Evolutionary conservation across 106 monocot species (phyloP).

Genomic region (Narthecium ossifragum): DNA sequence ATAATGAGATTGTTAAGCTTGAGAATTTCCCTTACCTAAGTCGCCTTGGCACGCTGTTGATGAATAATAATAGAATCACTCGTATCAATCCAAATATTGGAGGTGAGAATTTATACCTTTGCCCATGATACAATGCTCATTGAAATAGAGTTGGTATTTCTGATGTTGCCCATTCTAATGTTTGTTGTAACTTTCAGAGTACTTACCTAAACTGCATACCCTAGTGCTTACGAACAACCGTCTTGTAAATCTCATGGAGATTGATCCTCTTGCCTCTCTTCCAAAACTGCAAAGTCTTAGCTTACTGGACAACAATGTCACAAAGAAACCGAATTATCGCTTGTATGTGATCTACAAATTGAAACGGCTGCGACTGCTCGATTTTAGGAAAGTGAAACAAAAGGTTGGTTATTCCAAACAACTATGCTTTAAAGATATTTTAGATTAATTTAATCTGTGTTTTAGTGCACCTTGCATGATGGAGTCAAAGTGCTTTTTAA

Average conservation of each 20-base stretch:
- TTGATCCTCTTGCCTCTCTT: conserved; percentile 92
- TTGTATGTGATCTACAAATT: conserved; percentile 90
- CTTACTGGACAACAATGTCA: conserved; percentile 89
- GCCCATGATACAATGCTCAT: neutral
- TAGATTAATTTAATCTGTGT: neutral
- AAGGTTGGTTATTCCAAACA: conserved; percentile 74
- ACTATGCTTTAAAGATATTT: neutral
- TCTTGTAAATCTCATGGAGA: conserved; percentile 89
- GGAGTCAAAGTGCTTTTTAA: too few relatives aligned
- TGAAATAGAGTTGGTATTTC: neutral
- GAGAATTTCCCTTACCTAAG: conserved; percentile 84
- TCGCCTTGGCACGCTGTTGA: conserved; percentile 81
- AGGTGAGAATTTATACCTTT: conserved; percentile 47
- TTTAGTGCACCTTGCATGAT: neutral
- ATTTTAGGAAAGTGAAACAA: conserved; percentile 91
- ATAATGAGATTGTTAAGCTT: conserved; percentile 98
- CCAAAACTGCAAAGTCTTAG: conserved; percentile 81
- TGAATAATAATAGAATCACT: conserved; percentile 96
- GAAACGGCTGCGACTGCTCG: conserved; percentile 74
- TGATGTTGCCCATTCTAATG: neutral
- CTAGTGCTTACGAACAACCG: conserved; percentile 94
- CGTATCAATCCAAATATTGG: conserved; percentile 92
- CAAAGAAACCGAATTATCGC: conserved; percentile 93
- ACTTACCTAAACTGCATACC: conserved; percentile 85
- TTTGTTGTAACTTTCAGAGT: conserved; percentile 39